Base-by-base conservation (phyloP, 2,329 filamentous ascomycete genomes). In the Polytolypa hystricis region DNA sequence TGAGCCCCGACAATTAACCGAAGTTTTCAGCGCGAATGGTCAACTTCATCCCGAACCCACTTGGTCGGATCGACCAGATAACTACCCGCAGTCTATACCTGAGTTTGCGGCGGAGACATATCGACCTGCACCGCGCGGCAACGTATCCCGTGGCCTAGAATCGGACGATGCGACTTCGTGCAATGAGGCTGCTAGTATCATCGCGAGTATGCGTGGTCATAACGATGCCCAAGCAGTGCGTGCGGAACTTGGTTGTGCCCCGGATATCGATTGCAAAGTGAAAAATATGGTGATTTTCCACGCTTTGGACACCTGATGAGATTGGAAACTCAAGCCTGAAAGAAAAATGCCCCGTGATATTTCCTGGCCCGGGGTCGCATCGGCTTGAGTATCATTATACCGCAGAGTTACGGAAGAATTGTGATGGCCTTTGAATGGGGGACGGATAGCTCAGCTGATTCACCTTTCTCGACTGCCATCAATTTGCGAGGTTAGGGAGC, bases 121-220 rank as follows among this genome's bases (percentile, higher is more conserved):
- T 28, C 16, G 35, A 19, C 12, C 30, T 3, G 2, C 25, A 26
- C 23, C 15, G 19, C 28, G 8, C 8, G 10, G 4, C 16, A n/a
- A 10, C 11, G 6, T 16, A 11, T 12, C 10, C 14, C 8, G 26
- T 10, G 27, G 21, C 14, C 26, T 21, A 11, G 38, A 40, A 33
- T 26, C 29, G 11, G 26, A 30, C n/a, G 27, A 44, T 17, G 14
- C 36, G 10, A 49, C 44, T 2, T 43, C 45, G 5, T 49, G 45
- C 34, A 45, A 46, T 32, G 37, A 39, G 23, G 47, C 47, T 12
- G 47, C 45, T 21, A 42, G 38, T 10, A 47, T 49, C 21, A 47
- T 49, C n/a, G 42, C 45, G 5, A 35, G 39, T 25, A 45, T 49
- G 40, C 45, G 46, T 14, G 43, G 45, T 14, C 25, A 43, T 14